These are phyloP conservation scores for Cladosporium phlei DNA, from an alignment of 2,329 filamentous ascomycete species.

Conservation along the genomic window DNA sequence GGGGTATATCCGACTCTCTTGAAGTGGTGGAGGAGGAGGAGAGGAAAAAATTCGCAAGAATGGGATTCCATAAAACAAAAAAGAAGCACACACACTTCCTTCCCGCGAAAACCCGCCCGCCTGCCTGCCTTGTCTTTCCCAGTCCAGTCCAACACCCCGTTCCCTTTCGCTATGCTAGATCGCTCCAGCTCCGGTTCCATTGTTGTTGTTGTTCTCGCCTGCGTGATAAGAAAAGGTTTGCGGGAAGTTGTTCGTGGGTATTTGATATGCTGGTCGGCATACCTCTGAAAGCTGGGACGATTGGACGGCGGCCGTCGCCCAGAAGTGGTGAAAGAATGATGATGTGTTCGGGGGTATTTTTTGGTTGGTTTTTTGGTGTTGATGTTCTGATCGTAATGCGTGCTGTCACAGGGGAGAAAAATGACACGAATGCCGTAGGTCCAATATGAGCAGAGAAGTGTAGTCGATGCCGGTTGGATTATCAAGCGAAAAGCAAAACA, in stretches of 20 bases:
- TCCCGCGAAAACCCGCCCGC: not conserved
- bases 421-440: not conserved
- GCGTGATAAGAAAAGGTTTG: no score
- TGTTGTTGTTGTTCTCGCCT: no score
- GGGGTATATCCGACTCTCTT: slow-evolving; percentile 12
- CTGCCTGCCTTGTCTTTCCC: not conserved
- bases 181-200: slow-evolving; percentile 5
- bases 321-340: not conserved
- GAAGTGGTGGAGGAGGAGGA: not conserved
- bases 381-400: slow-evolving; percentile 5
- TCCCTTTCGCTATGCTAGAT: not conserved
- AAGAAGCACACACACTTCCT: not conserved
- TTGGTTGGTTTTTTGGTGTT: slow-evolving; percentile 4
- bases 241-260: no score
- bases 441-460: slow-evolving; percentile 12
- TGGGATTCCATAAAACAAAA: not conserved
- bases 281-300: no score
- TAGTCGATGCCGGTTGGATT: not conserved
- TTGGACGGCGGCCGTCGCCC: no score
- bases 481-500: not conserved
- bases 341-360: not conserved
- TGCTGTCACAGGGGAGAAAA: not conserved
- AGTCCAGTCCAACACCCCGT: not conserved
- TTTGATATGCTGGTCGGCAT: no score
- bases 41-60: not conserved